Evolutionary conservation across 2,329 filamentous ascomycete species (phyloP).

Genomic region (Alternaria consortialis): DNA sequence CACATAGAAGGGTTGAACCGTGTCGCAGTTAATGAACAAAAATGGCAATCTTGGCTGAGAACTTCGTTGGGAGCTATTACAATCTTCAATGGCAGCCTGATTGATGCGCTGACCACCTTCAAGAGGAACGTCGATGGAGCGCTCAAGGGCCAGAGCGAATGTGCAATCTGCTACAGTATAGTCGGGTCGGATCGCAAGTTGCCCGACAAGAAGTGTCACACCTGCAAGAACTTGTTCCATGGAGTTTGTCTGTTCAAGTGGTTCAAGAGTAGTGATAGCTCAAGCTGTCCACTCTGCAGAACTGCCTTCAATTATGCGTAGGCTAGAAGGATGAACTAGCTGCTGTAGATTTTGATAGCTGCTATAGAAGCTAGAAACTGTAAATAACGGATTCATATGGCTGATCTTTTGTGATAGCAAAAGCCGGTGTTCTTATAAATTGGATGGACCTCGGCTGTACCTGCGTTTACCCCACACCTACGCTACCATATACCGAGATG

Average conservation of each 20-base stretch:
- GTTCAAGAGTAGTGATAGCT: constrained; percentile 94
- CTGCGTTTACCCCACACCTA: constrained; percentile 10
- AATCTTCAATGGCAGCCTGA: constrained; percentile 88
- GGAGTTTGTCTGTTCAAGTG: constrained; percentile 90
- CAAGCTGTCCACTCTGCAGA: constrained; percentile 90
- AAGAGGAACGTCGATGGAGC: constrained; percentile 86
- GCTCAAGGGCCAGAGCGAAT: constrained; percentile 92
- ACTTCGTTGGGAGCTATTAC: constrained; percentile 92
- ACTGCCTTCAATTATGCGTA: constrained; percentile 78
- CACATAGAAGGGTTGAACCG: constrained; percentile 79
- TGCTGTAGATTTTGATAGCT: neutral
- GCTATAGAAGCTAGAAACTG: neutral
- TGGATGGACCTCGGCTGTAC: constrained; percentile 14
- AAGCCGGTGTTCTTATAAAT: neutral
- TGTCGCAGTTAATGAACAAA: constrained; percentile 87
- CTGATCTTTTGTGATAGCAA: neutral
- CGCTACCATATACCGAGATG: constrained; percentile 9
- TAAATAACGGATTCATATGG: neutral
- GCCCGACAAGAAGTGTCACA: constrained; percentile 89
- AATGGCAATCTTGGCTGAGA: constrained; percentile 91
- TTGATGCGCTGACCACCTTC: constrained; percentile 87
- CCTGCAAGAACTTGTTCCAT: constrained; percentile 95
- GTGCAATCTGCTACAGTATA: constrained; percentile 96
- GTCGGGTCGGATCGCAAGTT: constrained; percentile 88
- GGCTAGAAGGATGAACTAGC: neutral